These are phyloP conservation scores for Pholiota molesta DNA, from an alignment of 768 basidiomycete genomes.

Conservation along the genomic window DNA sequence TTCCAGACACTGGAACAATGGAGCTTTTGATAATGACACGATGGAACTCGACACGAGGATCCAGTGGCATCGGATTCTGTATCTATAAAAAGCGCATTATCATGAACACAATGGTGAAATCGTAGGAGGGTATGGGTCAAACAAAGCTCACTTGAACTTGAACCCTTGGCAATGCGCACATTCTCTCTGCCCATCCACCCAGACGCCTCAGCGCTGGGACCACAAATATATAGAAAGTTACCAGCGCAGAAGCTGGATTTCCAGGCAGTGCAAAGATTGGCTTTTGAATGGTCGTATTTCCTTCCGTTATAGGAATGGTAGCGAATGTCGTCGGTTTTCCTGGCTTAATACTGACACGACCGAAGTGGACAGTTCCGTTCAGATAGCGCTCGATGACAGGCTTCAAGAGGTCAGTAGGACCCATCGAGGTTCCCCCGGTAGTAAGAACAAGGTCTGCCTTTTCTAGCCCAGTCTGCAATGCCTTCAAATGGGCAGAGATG, in stretches of 20 bases:
- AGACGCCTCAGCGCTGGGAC: conserved; percentile 75
- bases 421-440: conserved; percentile 94
- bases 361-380: conserved; percentile 80
- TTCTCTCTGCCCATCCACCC: conserved; percentile 62
- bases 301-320: conserved; percentile 51
- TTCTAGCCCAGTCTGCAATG: conserved; percentile 58
- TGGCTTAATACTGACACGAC: conserved; percentile 79
- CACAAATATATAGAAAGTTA: conserved; percentile 85
- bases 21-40: conserved; percentile 58
- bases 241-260: conserved; percentile 87
- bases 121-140: too few relatives aligned
- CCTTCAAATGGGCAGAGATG: conserved; percentile 56
- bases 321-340: conserved; percentile 94
- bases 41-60: conserved; percentile 82
- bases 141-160: conserved; percentile 54
- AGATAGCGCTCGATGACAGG: conserved; percentile 85
- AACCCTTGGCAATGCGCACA: conserved; percentile 63
- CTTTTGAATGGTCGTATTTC: conserved; percentile 41
- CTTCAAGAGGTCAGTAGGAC: conserved; percentile 83
- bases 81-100: conserved; percentile 39
- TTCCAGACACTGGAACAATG: conserved; percentile 21
- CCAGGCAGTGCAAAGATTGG: conserved; percentile 86
- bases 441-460: conserved; percentile 77
- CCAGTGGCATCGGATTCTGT: conserved; percentile 63
- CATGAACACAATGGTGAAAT: not conserved